Percentiles rank a stretch among this genome's conserved stretches.
Conservation (phyloP, 2,329 filamentous ascomycete species). For the Trichocomaceae sp. region DNA sequence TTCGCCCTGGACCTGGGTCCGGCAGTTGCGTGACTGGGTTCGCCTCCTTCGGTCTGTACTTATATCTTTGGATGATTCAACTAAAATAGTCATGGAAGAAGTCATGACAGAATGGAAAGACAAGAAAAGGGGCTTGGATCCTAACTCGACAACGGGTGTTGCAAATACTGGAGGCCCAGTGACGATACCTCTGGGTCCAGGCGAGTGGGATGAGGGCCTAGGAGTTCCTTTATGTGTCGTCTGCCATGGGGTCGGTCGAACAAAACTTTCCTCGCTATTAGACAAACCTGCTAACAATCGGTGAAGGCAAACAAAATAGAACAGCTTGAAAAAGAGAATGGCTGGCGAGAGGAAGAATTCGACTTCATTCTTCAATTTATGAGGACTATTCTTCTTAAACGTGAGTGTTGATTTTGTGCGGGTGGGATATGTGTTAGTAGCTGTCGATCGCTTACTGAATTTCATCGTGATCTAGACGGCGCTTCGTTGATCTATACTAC, state of each 20-base stretch:
- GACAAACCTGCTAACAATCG: neutral
- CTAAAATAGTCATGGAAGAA: conserved; percentile 79
- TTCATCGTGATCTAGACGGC: conserved; percentile 52
- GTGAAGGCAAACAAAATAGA: conserved; percentile 79
- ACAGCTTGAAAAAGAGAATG: conserved; percentile 75
- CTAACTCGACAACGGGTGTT: conserved; percentile 45
- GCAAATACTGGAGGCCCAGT: conserved; percentile 59
- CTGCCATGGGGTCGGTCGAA: conserved; percentile 69
- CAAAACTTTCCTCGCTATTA: conserved; percentile 25
- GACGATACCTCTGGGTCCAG: conserved; percentile 71
- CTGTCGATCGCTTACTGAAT: conserved; percentile 14
- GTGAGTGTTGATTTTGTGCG: conserved; percentile 50
- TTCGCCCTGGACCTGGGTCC: conserved; percentile 85
- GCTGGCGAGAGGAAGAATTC: conserved; percentile 95
- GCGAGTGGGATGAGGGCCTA: conserved; percentile 87
- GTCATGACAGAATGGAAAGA: conserved; percentile 75
- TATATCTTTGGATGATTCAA: conserved; percentile 64
- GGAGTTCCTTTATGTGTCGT: conserved; percentile 86
- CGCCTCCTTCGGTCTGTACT: conserved; percentile 72
- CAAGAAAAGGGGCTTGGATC: conserved; percentile 56
- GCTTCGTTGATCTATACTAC: conserved; percentile 80
- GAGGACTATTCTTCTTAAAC: conserved; percentile 78
- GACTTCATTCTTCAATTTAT: conserved; percentile 92
- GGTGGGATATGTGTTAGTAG: neutral
- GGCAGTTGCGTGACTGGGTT: conserved; percentile 84